phyloP scores from a whole-genome alignment of 2,329 filamentous ascomycete species.

The Pseudogymnoascus sp. region DNA sequence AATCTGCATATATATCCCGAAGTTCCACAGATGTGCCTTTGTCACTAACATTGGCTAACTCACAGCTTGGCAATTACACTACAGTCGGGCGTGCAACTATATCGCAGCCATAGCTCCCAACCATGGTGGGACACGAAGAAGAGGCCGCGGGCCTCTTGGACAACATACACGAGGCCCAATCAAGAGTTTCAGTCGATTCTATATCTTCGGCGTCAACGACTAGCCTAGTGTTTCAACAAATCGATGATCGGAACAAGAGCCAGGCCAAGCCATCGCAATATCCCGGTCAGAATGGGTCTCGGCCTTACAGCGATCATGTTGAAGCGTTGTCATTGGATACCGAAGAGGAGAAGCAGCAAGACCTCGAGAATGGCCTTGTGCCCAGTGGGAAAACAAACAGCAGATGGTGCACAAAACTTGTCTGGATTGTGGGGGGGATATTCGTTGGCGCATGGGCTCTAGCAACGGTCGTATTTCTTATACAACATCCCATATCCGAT shows the following conservation, averaged over 20 bases:
- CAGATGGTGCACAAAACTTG: constrained; percentile 25
- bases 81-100: not conserved
- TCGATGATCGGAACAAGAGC: constrained; percentile 44
- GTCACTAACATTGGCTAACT: not conserved
- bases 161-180: constrained; percentile 15
- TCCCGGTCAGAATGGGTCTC: not conserved
- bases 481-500: constrained; percentile 49
- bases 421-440: constrained; percentile 52
- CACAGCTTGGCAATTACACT: not conserved
- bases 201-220: constrained; percentile 75
- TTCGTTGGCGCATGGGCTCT: constrained; percentile 61
- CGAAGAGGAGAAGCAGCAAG: constrained; percentile 41
- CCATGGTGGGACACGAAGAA: constrained; percentile 26
- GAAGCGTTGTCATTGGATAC: constrained; percentile 22
- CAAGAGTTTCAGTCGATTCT: constrained; percentile 37
- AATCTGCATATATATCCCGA: not conserved
- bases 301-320: constrained; percentile 16
- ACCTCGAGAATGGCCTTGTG: constrained; percentile 28
- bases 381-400: constrained; percentile 33
- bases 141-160: constrained; percentile 25
- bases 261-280: constrained; percentile 19
- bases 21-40: not conserved
- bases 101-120: not conserved
- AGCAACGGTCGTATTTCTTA: constrained; percentile 60
- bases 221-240: constrained; percentile 71